phyloP scores from a whole-genome alignment of 2,329 filamentous ascomycete genomes.

The Epichloe elymi region DNA sequence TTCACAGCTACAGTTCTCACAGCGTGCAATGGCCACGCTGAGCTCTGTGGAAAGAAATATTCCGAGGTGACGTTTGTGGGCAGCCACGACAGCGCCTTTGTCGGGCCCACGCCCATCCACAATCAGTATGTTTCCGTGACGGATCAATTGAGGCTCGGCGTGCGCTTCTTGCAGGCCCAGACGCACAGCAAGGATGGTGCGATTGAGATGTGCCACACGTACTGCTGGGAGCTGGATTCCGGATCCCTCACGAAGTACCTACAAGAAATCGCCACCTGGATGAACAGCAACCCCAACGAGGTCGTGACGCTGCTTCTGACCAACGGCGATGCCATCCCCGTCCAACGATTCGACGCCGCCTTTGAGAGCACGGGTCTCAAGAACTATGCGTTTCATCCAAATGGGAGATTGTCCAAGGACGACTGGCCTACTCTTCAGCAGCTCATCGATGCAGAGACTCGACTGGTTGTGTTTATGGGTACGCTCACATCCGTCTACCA shows the following conservation, averaged over 20 bases:
- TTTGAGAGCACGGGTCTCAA: conserved; percentile 44
- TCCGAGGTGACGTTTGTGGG: conserved; percentile 49
- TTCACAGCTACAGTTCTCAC: conserved; percentile 11
- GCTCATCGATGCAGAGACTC: conserved; percentile 47
- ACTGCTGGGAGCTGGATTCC: conserved; percentile 44
- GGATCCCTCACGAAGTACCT: conserved; percentile 44
- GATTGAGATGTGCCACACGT: conserved; percentile 52
- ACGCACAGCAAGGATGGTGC: conserved; percentile 39
- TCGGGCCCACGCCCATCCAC: conserved; percentile 37
- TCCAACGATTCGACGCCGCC: conserved; percentile 38
- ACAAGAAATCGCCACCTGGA: conserved; percentile 43
- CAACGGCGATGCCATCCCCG: conserved; percentile 44
- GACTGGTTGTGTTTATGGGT: conserved; percentile 61
- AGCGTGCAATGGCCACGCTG: conserved; percentile 44
- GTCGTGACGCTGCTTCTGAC: conserved; percentile 51
- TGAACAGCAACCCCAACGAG: conserved; percentile 44
- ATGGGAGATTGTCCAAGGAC: conserved; percentile 24
- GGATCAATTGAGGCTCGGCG: conserved; percentile 45
- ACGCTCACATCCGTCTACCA: conserved; percentile 8
- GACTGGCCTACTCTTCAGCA: conserved; percentile 58
- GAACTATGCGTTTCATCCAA: conserved; percentile 41
- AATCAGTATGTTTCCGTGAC: conserved; percentile 49
- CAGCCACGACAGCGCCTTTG: conserved; percentile 53
- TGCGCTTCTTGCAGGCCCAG: conserved; percentile 52
- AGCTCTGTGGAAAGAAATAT: conserved; percentile 43